phyloP scores from a whole-genome alignment of 371 early-diverging fungal species.

The Circinella minor region DNA sequence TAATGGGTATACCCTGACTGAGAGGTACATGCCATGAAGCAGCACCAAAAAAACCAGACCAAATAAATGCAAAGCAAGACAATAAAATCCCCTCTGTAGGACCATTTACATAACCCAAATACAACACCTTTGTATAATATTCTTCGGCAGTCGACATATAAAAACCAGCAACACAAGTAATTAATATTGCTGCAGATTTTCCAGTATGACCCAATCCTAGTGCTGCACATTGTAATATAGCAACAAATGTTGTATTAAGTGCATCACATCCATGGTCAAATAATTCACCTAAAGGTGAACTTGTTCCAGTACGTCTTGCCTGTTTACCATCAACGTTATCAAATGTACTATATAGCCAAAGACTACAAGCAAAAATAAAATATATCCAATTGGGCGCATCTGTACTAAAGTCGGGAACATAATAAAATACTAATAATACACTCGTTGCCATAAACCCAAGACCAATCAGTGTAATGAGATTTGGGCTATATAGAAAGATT shows the following conservation, averaged over 20 bases:
- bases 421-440: slow-evolving; percentile 72
- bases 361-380: slow-evolving; percentile 79
- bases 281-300: slow-evolving; percentile 95
- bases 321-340: slow-evolving; percentile 99
- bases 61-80: slow-evolving; percentile 70
- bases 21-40: slow-evolving; percentile 28
- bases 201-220: slow-evolving; percentile 81
- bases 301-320: slow-evolving; percentile 94
- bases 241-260: slow-evolving; percentile 86
- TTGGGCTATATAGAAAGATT: slow-evolving; percentile 73
- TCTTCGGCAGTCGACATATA: slow-evolving; percentile 97
- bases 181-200: slow-evolving; percentile 64
- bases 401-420: slow-evolving; percentile 73
- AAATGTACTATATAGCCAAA: slow-evolving; percentile 96
- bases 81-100: slow-evolving; percentile 94
- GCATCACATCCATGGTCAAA: slow-evolving; percentile 96
- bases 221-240: slow-evolving; percentile 85
- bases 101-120: slow-evolving; percentile 93
- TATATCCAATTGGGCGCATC: slow-evolving; percentile 89
- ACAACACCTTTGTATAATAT: slow-evolving; percentile 93
- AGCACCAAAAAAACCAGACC: slow-evolving; percentile 63
- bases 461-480: slow-evolving; percentile 97
- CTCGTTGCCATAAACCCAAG: slow-evolving; percentile 86
- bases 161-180: slow-evolving; percentile 80
- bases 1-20: slow-evolving; percentile 16